Conservation (phyloP, 345 rosid species). For the Lepidium aucheri region DNA sequence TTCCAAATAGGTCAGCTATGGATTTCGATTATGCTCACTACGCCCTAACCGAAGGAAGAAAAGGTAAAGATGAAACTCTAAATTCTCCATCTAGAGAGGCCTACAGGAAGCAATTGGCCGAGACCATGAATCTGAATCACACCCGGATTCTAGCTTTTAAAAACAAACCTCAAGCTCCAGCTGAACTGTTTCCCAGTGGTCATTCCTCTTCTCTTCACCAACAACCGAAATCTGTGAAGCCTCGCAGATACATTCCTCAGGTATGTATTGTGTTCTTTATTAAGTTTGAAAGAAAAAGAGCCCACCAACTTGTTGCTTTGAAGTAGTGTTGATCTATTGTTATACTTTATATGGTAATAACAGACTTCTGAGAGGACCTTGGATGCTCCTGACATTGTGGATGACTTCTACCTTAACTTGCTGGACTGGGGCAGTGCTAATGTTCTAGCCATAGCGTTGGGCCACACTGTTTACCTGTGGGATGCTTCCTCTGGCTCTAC, state of each 20-base stretch:
- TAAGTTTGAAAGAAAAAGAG: background rate
- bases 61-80: constrained; percentile 34
- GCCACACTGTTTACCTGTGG: constrained; percentile 32
- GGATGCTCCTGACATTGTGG: constrained; percentile 29
- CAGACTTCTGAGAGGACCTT: constrained; percentile 23
- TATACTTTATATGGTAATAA: background rate
- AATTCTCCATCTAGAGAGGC: constrained; percentile 52
- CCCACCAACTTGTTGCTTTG: background rate
- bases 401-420: constrained; percentile 26
- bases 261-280: background rate
- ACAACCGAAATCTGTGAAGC: constrained; percentile 22
- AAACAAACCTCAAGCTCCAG: constrained; percentile 48
- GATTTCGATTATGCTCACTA: constrained; percentile 56
- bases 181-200: background rate
- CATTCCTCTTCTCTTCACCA: constrained; percentile 16
- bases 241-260: constrained; percentile 27
- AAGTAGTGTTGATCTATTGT: background rate
- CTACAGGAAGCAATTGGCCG: constrained; percentile 53
- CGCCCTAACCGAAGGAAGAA: constrained; percentile 46
- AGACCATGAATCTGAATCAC: constrained; percentile 47
- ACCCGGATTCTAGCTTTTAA: constrained; percentile 67
- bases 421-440: constrained; percentile 30
- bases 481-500: constrained; percentile 36
- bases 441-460: constrained; percentile 27
- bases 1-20: constrained; percentile 68